A percentile compares a stretch with the other conserved stretches of the same genome.
phyloP scores from a whole-genome alignment of 2,329 filamentous ascomycete genomes.

The Talaromyces marneffei region DNA sequence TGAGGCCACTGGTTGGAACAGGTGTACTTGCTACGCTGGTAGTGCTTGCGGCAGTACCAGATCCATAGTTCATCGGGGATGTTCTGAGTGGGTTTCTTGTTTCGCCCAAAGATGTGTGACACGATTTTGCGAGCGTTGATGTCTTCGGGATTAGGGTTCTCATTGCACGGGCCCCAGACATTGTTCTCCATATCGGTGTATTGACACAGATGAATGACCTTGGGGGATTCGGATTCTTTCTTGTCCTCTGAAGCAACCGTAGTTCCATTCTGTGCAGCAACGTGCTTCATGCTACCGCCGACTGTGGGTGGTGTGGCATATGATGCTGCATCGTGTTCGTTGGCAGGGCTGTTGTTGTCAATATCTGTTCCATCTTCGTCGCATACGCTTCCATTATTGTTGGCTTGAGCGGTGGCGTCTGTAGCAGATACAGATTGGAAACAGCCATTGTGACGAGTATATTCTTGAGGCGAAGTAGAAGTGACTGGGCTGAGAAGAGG shows the following conservation, averaged over 20 bases:
- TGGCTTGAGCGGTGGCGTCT: not conserved
- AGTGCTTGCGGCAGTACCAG: conserved; percentile 73
- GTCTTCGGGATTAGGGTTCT: not conserved
- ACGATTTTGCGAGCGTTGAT: conserved; percentile 59
- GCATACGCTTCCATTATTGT: not conserved
- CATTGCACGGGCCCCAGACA: not conserved
- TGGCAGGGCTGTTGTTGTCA: not conserved
- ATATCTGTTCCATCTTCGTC: not conserved
- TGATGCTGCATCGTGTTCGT: not conserved
- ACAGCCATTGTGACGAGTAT: not conserved
- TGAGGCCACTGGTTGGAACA: conserved; percentile 50
- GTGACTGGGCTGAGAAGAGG: not conserved
- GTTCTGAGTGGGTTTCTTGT: conserved; percentile 67
- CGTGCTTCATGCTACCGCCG: not conserved
- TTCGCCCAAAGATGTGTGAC: conserved; percentile 75
- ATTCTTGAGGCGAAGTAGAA: not conserved
- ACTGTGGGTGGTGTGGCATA: not conserved
- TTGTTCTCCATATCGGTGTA: not conserved
- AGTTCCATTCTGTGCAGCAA: not conserved
- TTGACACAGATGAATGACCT: not conserved
- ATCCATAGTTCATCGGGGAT: conserved; percentile 69
- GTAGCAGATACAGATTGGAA: conserved; percentile 1
- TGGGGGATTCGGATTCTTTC: not conserved
- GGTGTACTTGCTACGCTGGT: conserved; percentile 70
- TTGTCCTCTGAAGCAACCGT: not conserved